phyloP scores from a whole-genome alignment of 768 basidiomycete species.

The Phaeolepiota aurea region DNA sequence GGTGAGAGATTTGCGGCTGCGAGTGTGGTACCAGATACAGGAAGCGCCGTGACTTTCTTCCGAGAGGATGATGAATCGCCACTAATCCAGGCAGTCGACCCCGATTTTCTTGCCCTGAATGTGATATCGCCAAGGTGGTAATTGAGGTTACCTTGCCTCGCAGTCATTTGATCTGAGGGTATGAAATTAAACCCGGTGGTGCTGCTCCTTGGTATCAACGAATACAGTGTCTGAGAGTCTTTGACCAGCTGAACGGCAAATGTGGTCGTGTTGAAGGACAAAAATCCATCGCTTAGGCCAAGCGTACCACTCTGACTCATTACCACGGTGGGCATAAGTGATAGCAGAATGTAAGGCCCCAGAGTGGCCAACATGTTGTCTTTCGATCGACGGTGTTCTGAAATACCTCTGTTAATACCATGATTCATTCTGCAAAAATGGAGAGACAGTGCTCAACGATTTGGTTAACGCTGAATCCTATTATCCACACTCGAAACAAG shows the following conservation, averaged over 20 bases:
- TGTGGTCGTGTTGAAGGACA: conserved; percentile 33
- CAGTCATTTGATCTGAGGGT: conserved; percentile 40
- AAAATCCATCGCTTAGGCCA: conserved; percentile 37
- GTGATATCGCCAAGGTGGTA: conserved; percentile 52
- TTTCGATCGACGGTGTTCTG: too few relatives aligned
- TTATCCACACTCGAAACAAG: too few relatives aligned
- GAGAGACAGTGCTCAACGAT: too few relatives aligned
- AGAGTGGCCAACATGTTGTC: too few relatives aligned
- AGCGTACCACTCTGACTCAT: conserved; percentile 18
- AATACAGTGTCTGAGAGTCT: conserved; percentile 49
- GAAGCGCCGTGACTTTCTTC: conserved; percentile 24
- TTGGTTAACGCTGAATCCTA: neutral
- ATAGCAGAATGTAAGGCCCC: neutral
- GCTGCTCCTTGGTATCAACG: conserved; percentile 28
- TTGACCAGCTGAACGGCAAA: conserved; percentile 42
- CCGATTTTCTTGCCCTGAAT: conserved; percentile 38
- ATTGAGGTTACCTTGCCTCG: conserved; percentile 36
- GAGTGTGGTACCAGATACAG: conserved; percentile 33
- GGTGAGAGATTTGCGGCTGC: conserved; percentile 42
- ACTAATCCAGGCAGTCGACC: conserved; percentile 34
- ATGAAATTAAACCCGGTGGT: conserved; percentile 40
- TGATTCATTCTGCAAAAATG: too few relatives aligned
- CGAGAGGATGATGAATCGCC: conserved; percentile 38
- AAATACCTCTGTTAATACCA: too few relatives aligned
- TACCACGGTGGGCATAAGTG: neutral